Percentiles rank a stretch among this genome's conserved stretches.
Conservation (phyloP, 1,139 yeast species). For the Pichia sp. region DNA sequence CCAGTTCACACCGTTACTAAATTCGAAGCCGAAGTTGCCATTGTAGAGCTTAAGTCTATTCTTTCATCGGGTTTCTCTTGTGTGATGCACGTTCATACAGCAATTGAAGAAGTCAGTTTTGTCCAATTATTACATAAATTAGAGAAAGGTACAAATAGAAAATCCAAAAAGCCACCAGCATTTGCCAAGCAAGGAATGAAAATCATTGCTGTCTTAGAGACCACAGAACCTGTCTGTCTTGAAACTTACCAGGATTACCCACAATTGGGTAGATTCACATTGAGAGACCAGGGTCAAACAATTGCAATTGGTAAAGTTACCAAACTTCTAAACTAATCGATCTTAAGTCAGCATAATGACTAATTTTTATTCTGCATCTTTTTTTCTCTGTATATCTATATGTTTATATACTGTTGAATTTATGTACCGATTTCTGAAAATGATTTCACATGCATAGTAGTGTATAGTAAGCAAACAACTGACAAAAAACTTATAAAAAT, state of each 20-base stretch:
- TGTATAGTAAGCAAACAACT: no score
- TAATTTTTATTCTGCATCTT: background rate
- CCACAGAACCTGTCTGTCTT: constrained; percentile 80
- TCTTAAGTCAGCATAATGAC: background rate
- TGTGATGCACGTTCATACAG: constrained; percentile 98
- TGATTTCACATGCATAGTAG: background rate
- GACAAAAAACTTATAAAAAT: constrained; percentile 4
- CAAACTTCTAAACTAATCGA: constrained; percentile 40
- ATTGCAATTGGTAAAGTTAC: constrained; percentile 97
- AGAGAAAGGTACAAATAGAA: constrained; percentile 94
- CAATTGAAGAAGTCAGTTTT: constrained; percentile 89
- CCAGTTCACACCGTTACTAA: constrained; percentile 89
- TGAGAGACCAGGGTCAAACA: constrained; percentile 97
- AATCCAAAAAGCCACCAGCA: constrained; percentile 94
- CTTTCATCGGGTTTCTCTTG: constrained; percentile 93
- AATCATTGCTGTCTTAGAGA: constrained; percentile 85
- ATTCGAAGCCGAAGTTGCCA: constrained; percentile 94
- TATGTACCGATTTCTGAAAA: background rate
- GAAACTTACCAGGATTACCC: constrained; percentile 90
- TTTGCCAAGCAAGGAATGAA: constrained; percentile 99
- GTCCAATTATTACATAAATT: constrained; percentile 81
- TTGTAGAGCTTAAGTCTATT: constrained; percentile 90
- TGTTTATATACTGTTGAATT: no score
- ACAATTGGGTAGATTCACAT: constrained; percentile 94
- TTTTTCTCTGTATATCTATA: no score